Base-by-base conservation (phyloP, 768 basidiomycete species). In the Polyporus arcularius region DNA sequence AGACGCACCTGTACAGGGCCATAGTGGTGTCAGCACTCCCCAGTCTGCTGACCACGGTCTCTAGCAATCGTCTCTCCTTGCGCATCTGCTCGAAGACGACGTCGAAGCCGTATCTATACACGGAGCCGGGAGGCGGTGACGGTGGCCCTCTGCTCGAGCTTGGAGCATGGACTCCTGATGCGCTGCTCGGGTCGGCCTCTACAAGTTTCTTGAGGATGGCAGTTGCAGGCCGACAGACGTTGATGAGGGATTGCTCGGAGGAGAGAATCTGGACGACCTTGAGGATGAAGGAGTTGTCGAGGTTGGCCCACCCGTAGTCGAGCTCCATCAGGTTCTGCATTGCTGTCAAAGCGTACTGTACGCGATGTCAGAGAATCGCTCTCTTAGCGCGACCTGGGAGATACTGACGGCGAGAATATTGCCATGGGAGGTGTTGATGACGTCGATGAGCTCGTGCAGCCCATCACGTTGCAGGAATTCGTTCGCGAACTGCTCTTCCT, bases 281-380 rank as follows among this genome's bases (percentile, higher is more conserved):
- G 67, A 85, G 80, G 55, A 94, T 90, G 73, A 96, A 95, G 7
- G 73, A 72, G 54, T 85, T 80, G 62, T 86, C 84, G 5, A 96
- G 81, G n/a, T 77, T 78, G 1, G 84, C 80, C 92, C 91, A 95
- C 47, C 92, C 93, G 62, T 89, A 86, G 49, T 92, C 87, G 26
- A 90, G 78, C 64, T 95, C 92, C 89, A 96, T 91, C 31, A 95
- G 72, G 70, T 92, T 91, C 74, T 94, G 91, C 83, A 94, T 86
- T 3, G 89, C 87, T 4, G 87, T 85, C 40, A 96, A 79, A 9
- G 92, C 91, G 64, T 95, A 95, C 92, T 94, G 49, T 53, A 30
- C 26, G 3, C 31, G 40, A 28, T 2, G 30, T 4, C 21, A 16
- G 11, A 53, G 4, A 16, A 4, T 16, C 21, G 16, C 18, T 2